Evolutionary conservation across 2,329 filamentous ascomycete genomes (phyloP), one percentile per base, ranked within the genome.

Genomic region (Phyllosticta capitalensis): DNA sequence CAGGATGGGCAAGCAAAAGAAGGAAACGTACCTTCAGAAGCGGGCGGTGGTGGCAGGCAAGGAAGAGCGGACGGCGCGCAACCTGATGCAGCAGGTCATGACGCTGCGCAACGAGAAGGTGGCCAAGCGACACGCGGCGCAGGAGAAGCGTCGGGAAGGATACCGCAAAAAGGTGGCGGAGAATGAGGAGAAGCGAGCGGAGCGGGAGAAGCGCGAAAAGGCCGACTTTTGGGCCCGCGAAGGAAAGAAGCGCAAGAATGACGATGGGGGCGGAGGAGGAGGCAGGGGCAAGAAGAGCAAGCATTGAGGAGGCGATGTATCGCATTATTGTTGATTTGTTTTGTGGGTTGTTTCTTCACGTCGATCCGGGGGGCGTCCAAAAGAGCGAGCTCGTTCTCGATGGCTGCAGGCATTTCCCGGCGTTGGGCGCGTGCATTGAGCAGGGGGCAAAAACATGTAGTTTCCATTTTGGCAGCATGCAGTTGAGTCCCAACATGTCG

Each of bases 211-310:
- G 83, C 84, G 85, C 67, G 92, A 99, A 78, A 88, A 85, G 71
- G 88, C 95, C 72, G 92, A 96, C 67, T 99, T 85, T 71, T 99
- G 94, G 94, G 81, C 85, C 67, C 86, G 85, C 67, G 95, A 99
- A 76, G 94, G 94, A 9, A 89, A 87, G 78, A 90, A 89, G 78
- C 79, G 87, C 65, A 84, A 82, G 72, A 76, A 79, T 64, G 78
- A 76, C 20, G 79, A 78, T 56, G 80, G 76, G 20, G 74, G 68
- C 52, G 76, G 75, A 26, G 65, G 68, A 24, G 63, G 59, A 49
- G 24, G 24, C 57, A 14, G 52, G 4, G 54, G 58, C 9, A 52
- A 55, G 22, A 61, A 57, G 59, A 54, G 59, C 30, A 38, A 14
- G 30, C 30, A 38, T 38, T 38, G 24, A 52, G 54, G 19, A 61